Base-by-base conservation (phyloP, 2,329 filamentous ascomycete species). In the Chaetomiaceae sp. region DNA sequence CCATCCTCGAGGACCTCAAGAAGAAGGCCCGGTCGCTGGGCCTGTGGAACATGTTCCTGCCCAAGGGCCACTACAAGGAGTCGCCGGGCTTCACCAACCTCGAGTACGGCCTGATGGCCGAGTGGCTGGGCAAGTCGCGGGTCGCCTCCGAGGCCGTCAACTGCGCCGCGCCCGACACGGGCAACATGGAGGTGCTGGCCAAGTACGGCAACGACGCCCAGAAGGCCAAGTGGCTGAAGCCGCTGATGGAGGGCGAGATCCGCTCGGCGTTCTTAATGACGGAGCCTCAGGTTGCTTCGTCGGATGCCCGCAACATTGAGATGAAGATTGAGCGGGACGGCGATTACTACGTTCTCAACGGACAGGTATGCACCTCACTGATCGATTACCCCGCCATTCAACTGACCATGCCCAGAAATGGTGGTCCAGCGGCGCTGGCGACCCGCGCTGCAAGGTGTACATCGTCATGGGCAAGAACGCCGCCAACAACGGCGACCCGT, bases 41-140 rank as follows among this genome's bases (percentile, higher is more conserved):
- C 1, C 78, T 99, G 42, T 99, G 94, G 94, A 99, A 99, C 74
- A 88, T 99, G 86, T 99, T 99, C 78, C 74, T 99, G 63, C 89
- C 94, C 60, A 92, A 88, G 76, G 91, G 86, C 64, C 91, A 96
- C 74, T 97, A 96, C 80, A 89, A 87, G 71, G 89, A 96, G 75
- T 95, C 91, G 1, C 91, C 92, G 22, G 94, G 94, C 31, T 96
- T 90, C 75, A 89, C 85, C 56, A 99, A 97, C 72, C 78, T 99
- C 58, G 94, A 99, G 74, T 99, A 99, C 68, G 94, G 91, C 12
- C 76, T 99, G 64, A 99, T 97, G 91, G 94, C 94, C 17, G 94
- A 99, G 75, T 88, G 89, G 75, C 77, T 97, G 63, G 94, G 94
- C 60, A 92, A 89, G 75, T 95, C 89, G 62, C 79, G 82, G 67